Base-by-base conservation (phyloP, 805 yeast genomes). In the Saccharomycopsis olivae region DNA sequence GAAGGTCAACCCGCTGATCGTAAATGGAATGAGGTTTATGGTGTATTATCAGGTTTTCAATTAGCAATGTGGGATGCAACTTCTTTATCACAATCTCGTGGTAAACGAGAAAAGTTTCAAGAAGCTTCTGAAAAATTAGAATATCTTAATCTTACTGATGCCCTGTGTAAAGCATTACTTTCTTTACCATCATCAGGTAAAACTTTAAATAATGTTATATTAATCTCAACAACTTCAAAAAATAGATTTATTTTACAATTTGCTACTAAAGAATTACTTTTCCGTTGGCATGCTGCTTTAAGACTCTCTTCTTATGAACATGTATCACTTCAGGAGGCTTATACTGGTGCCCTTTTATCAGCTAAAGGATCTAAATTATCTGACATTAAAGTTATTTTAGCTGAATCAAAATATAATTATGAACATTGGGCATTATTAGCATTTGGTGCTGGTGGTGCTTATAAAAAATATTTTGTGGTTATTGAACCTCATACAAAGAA, bases 371-470 rank as follows among this genome's bases (percentile, higher is more conserved):
- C 94, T 4, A 66, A 81, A 45, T 63, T 92, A 45, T 78, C 89
- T 39, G 97, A 94, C 54, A 87, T 92, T 47, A 73, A 83, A 45
- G 81, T 89, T 13, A 68, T 92, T 33, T 66, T 92, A 43, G 80
- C 94, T 1, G 95, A 83, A 48, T 79, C 92, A 15, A 79, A 89
- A 53, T 83, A 76, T 55, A 75, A 73, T 44, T 92, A 86, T 54
- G 95, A 85, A 58, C 96, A 88, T 53, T 89, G 96, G 96, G 87
- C 82, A 32, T 73, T 87, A 56, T 94, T 92, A 14, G 69, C 97
- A 49, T 92, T 89, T 58, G 97, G 98, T 15, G 73, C 92, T 8
- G 98, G 98, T 18, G 85, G 86, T 94, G 95, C 96, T 1, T 92
- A 96, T 96, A 83, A 79, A 54, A 71, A 94, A 44, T 89, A 96